Conservation (phyloP, 1,139 yeast species). For the Zygosaccharomyces sapae region DNA sequence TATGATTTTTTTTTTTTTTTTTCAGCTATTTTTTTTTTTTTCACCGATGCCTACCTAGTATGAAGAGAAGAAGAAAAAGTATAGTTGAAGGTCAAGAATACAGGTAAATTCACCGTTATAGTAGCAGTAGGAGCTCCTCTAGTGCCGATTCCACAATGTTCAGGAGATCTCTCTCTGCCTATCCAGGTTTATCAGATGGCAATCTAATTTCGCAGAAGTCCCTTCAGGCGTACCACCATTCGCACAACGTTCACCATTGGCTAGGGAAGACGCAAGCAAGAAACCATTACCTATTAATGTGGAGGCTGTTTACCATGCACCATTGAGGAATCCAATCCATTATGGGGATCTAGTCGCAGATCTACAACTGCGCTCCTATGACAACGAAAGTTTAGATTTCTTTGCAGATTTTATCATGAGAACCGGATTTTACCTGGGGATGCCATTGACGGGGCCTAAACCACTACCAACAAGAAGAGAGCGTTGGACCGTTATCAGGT, state of each 20-base stretch:
- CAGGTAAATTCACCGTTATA: background rate
- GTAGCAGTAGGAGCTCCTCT: too few species aligned
- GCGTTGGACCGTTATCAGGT: constrained; percentile 88
- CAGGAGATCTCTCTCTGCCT: constrained; percentile 2
- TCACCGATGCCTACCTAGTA: background rate
- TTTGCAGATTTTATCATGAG: constrained; percentile 83
- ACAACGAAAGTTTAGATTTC: constrained; percentile 64
- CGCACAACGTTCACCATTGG: background rate
- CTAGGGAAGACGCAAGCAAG: constrained; percentile 8
- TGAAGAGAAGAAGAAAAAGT: background rate
- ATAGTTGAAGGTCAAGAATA: background rate
- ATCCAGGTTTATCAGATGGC: constrained; percentile 38
- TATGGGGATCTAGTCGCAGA: constrained; percentile 73
- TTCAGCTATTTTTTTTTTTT: background rate
- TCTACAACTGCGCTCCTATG: constrained; percentile 68
- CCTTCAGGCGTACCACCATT: constrained; percentile 2
- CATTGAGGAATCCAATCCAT: constrained; percentile 62
- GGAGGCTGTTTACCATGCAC: constrained; percentile 76
- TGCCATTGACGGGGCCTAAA: constrained; percentile 69
- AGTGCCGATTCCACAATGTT: constrained; percentile 2
- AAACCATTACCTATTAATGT: constrained; percentile 79
- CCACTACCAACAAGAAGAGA: constrained; percentile 71
- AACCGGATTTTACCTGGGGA: constrained; percentile 84
- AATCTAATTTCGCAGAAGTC: constrained; percentile 9
- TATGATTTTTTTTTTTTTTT: background rate